Base-by-base conservation (phyloP, 2,329 filamentous ascomycete species). In the Chaetomium sp. region DNA sequence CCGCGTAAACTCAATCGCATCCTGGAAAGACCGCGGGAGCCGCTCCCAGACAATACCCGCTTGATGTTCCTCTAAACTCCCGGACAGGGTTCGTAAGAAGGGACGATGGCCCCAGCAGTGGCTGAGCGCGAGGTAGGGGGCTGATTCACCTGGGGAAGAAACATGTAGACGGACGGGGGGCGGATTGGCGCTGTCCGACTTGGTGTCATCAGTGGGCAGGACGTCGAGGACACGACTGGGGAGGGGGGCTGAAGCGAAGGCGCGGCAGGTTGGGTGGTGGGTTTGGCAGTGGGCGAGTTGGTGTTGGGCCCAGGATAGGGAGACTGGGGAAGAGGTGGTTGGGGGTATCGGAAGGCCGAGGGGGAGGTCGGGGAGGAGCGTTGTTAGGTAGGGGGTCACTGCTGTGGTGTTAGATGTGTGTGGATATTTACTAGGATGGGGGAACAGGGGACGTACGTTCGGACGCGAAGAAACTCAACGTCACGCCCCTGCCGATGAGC, bases 31-130 rank as follows among this genome's bases (percentile, higher is more conserved):
- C 33, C 19, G 34, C 46, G 64, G 42, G 33, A 62, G 53, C 36
- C 44, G 43, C 2, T 6, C 12, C 55, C 56, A 46, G 33, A 38
- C 6, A 2, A 67, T 64, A 4, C 45, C 44, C 5, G 14, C 7
- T n/a, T 42, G 53, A 44, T 61, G 55, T 2, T 36, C 14, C 8
- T 51, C 45, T 1, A 64, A 14, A 1, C 49, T 64, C 10, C 42
- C 37, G 0, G 51, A 37, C 1, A 55, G 36, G 4, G 62, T 64
- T 36, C 53, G 57, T 6, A 56, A 54, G 9, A 61, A 56, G 1
- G 58, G 60, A 3, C n/a, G 32, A 0, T 4, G 42, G 6, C 62
- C 63, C 63, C 63, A 65, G 47, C 61, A 63, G 52, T 65, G 59
- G 8, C 61, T 63, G 7, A 64, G 59, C 6, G 51, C 50, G 0